Conservation (phyloP, 192 early-diverging fungal genomes). For the Backusella liffmaniae region DNA sequence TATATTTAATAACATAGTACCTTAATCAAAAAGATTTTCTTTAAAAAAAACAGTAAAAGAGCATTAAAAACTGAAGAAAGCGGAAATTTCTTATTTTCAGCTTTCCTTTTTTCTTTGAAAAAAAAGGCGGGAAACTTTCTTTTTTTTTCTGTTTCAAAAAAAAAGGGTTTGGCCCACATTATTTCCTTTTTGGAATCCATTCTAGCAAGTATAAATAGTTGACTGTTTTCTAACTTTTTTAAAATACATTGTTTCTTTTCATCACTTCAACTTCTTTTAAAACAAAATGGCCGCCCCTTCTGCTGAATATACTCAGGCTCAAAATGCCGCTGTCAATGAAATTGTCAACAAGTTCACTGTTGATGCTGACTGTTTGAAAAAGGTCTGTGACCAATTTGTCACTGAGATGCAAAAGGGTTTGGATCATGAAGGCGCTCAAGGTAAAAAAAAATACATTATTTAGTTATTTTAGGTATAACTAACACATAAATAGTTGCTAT, state of each 20-base stretch:
- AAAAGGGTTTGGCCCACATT: neutral
- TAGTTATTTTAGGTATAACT: neutral
- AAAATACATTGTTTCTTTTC: neutral
- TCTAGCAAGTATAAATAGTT: neutral
- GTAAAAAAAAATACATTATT: no score
- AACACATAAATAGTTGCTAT: slow-evolving; percentile 52
- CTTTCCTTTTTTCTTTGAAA: neutral
- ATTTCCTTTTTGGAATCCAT: neutral
- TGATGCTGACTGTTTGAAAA: neutral
- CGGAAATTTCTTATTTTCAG: neutral
- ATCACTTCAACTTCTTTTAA: neutral
- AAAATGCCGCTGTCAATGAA: neutral
- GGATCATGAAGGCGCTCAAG: slow-evolving; percentile 27
- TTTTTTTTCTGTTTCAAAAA: neutral
- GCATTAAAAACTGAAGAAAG: slow-evolving; percentile 2
- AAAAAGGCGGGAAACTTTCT: neutral
- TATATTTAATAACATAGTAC: neutral
- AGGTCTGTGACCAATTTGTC: slow-evolving; percentile 26
- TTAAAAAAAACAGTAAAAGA: neutral
- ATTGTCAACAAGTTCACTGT: slow-evolving; percentile 11
- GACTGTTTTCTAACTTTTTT: neutral
- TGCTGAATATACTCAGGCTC: neutral
- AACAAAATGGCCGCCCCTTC: neutral
- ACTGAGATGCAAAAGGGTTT: slow-evolving; percentile 36
- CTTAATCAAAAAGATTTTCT: neutral